Evolutionary conservation across 495 filamentous ascomycete genomes (phyloP).

Genomic region (Lasiosphaeria miniovina): DNA sequence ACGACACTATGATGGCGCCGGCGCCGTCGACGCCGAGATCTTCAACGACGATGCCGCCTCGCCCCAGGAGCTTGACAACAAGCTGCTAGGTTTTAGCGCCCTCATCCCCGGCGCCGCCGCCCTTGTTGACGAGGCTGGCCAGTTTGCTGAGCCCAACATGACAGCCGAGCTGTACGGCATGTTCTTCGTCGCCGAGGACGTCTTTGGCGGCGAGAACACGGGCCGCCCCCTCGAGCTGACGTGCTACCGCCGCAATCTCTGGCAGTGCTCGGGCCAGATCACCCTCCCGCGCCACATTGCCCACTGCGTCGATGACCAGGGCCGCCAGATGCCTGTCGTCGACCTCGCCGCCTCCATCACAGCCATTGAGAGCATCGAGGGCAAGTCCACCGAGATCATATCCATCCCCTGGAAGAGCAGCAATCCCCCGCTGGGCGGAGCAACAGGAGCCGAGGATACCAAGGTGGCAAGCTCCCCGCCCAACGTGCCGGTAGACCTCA

Average conservation of each 20-base stretch:
- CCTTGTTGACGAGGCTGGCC: slow-evolving; percentile 38
- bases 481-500: slow-evolving; percentile 68
- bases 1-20: slow-evolving; percentile 47
- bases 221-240: slow-evolving; percentile 76
- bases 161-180: slow-evolving; percentile 87
- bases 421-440: slow-evolving; percentile 52
- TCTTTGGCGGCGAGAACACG: slow-evolving; percentile 45
- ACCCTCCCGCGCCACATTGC: slow-evolving; percentile 69
- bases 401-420: slow-evolving; percentile 90
- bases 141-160: slow-evolving; percentile 57
- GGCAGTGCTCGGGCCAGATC: slow-evolving; percentile 82
- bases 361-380: slow-evolving; percentile 87
- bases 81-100: slow-evolving; percentile 67
- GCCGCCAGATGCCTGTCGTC: slow-evolving; percentile 68
- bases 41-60: slow-evolving; percentile 38
- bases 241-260: slow-evolving; percentile 87
- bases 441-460: slow-evolving; percentile 35
- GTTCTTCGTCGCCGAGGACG: slow-evolving; percentile 87
- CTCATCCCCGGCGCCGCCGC: slow-evolving; percentile 63
- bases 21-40: slow-evolving; percentile 36
- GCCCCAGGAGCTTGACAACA: slow-evolving; percentile 41
- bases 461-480: slow-evolving; percentile 50
- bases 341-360: slow-evolving; percentile 77
- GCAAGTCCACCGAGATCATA: slow-evolving; percentile 84
- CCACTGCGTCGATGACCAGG: slow-evolving; percentile 74